Evolutionary conservation across 2,329 filamentous ascomycete genomes (phyloP).

Genomic region (Zymoseptoria tritici): DNA sequence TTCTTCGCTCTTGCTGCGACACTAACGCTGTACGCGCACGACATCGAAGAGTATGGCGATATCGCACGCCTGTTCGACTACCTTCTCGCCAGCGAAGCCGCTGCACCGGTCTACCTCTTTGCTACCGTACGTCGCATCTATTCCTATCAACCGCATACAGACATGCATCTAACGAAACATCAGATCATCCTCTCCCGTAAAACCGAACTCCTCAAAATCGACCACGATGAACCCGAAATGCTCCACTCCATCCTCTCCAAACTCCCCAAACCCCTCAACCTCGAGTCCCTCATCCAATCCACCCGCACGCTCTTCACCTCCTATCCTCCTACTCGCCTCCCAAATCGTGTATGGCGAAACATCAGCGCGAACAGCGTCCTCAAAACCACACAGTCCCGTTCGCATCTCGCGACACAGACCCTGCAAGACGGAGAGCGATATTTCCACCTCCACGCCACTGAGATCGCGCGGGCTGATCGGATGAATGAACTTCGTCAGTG

Average conservation of each 20-base stretch:
- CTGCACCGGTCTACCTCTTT: conserved; percentile 85
- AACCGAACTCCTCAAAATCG: conserved; percentile 77
- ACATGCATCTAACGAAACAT: not conserved
- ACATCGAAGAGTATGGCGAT: conserved; percentile 80
- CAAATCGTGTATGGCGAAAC: conserved; percentile 55
- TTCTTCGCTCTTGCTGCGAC: conserved; percentile 93
- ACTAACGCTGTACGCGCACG: conserved; percentile 92
- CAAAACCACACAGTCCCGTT: conserved; percentile 59
- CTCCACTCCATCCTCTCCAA: conserved; percentile 82
- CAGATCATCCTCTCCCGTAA: conserved; percentile 73
- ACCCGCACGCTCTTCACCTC: conserved; percentile 56
- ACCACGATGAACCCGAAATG: conserved; percentile 80
- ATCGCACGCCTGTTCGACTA: conserved; percentile 92
- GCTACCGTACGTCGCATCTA: conserved; percentile 44
- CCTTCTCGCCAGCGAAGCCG: conserved; percentile 77
- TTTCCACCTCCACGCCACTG: conserved; percentile 63
- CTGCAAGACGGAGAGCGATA: conserved; percentile 58
- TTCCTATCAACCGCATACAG: not conserved
- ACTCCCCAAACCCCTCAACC: conserved; percentile 69
- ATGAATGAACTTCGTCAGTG: conserved; percentile 42
- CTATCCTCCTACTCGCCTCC: conserved; percentile 66
- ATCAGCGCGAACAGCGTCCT: conserved; percentile 74
- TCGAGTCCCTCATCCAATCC: conserved; percentile 66
- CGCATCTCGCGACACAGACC: conserved; percentile 45
- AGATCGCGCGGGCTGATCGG: conserved; percentile 61